Percentiles rank a stretch among this genome's conserved stretches.
Evolutionary conservation across 202 grass and related monocot species (phyloP).

Genomic region (Eragrostis tef): DNA sequence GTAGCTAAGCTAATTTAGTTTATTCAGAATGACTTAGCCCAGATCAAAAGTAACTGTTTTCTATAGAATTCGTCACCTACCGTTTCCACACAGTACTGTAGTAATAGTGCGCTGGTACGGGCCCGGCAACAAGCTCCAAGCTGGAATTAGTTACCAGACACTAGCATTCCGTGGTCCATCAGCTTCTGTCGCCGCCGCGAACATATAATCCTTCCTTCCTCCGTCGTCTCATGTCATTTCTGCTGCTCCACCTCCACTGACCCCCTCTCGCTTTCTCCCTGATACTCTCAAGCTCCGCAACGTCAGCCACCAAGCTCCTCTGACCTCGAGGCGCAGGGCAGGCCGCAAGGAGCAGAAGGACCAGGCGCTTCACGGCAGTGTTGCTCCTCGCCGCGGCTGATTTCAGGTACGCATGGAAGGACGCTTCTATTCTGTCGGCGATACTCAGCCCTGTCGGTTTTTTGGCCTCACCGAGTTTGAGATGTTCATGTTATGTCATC

Average conservation of each 20-base stretch:
- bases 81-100: too few relatives aligned
- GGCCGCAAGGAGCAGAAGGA: neutral
- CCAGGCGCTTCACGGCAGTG: neutral
- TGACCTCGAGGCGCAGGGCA: neutral
- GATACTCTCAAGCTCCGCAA: neutral
- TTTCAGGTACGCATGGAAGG: slow-evolving; percentile 19
- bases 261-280: neutral
- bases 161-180: slow-evolving; percentile 1
- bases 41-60: too few relatives aligned
- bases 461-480: neutral
- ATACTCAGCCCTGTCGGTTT: neutral
- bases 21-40: too few relatives aligned
- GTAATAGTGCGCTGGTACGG: neutral
- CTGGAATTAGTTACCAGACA: neutral
- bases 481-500: neutral
- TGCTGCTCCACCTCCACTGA: slow-evolving; percentile 32
- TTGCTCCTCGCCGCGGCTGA: neutral
- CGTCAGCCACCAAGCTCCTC: neutral
- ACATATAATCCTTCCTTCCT: neutral
- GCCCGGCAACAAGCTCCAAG: neutral
- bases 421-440: neutral
- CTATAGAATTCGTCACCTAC: too few relatives aligned
- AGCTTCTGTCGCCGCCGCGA: neutral
- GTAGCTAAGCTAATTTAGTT: neutral
- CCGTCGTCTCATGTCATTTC: slow-evolving; percentile 25